These are phyloP conservation scores for Lactifluus hygrophoroides DNA, from an alignment of 768 basidiomycete genomes.

Conservation along the genomic window DNA sequence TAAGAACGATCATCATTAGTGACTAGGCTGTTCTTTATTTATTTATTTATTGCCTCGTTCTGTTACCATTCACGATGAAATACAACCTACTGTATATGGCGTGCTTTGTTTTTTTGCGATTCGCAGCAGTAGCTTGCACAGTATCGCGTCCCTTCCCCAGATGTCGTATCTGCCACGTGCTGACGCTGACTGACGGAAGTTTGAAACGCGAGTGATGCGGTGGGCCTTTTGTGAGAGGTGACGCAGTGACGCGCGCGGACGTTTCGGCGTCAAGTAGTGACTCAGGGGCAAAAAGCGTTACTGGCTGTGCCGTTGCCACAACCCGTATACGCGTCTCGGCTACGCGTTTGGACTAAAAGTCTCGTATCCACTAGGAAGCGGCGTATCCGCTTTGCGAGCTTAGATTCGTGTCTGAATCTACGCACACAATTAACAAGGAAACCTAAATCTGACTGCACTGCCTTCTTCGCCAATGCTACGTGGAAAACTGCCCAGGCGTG, in stretches of 20 bases:
- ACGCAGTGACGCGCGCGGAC: neutral
- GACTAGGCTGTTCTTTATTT: no score
- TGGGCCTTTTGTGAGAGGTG: neutral
- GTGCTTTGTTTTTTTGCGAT: neutral
- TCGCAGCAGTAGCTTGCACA: neutral
- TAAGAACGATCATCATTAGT: neutral
- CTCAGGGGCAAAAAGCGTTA: neutral
- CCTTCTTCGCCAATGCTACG: conserved; percentile 4
- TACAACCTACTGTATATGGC: no score
- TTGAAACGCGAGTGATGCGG: neutral
- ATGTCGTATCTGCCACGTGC: neutral
- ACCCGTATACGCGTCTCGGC: neutral
- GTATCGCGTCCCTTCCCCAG: neutral
- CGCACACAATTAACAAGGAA: conserved; percentile 2
- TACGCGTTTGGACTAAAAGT: conserved; percentile 3
- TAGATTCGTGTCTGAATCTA: conserved; percentile 7
- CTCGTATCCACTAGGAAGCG: neutral
- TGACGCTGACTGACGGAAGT: neutral
- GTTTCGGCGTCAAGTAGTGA: neutral
- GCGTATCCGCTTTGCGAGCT: neutral
- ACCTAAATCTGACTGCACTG: neutral
- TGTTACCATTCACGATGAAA: no score
- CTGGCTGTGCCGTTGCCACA: neutral
- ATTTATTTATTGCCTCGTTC: no score
- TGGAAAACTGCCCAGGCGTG: conserved; percentile 6